Evolutionary conservation across 768 basidiomycete species (phyloP).

Genomic region (Dendrothele bispora): DNA sequence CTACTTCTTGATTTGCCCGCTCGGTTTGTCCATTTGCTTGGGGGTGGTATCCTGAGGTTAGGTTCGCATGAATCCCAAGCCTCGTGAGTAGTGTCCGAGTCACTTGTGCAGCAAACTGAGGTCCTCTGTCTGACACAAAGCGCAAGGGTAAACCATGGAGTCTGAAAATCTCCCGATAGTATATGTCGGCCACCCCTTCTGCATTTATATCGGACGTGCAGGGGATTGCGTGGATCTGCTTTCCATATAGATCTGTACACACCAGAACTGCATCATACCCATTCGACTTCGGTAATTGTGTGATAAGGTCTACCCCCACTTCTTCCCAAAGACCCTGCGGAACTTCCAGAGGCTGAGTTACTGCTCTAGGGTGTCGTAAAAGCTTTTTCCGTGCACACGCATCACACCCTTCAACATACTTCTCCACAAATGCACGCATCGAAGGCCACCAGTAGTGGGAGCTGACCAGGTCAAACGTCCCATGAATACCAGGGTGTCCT

Average conservation of each 20-base stretch:
- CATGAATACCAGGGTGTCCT: neutral
- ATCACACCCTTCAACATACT: constrained; percentile 28
- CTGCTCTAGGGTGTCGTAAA: neutral
- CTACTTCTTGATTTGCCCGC: constrained; percentile 23
- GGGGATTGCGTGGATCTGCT: constrained; percentile 26
- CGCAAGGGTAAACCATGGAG: neutral
- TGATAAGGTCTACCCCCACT: constrained; percentile 23
- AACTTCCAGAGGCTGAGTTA: neutral
- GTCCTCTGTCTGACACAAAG: neutral
- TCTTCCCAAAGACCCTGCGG: constrained; percentile 18
- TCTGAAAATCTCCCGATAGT: constrained; percentile 9
- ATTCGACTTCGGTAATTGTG: constrained; percentile 14
- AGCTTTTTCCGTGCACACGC: constrained; percentile 15
- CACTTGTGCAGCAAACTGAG: constrained; percentile 11
- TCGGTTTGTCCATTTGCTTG: constrained; percentile 33
- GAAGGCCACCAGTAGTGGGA: constrained; percentile 25
- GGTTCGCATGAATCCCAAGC: neutral
- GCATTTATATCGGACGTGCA: constrained; percentile 13
- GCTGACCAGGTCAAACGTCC: too few relatives aligned
- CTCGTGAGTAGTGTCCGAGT: neutral
- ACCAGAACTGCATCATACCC: constrained; percentile 16
- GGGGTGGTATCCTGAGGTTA: neutral
- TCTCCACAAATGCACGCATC: constrained; percentile 16
- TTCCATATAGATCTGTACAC: constrained; percentile 21
- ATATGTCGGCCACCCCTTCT: constrained; percentile 13